Evolutionary conservation across 768 basidiomycete genomes (phyloP), one percentile per base, ranked within the genome.

Genomic region (Suillus placidus): DNA sequence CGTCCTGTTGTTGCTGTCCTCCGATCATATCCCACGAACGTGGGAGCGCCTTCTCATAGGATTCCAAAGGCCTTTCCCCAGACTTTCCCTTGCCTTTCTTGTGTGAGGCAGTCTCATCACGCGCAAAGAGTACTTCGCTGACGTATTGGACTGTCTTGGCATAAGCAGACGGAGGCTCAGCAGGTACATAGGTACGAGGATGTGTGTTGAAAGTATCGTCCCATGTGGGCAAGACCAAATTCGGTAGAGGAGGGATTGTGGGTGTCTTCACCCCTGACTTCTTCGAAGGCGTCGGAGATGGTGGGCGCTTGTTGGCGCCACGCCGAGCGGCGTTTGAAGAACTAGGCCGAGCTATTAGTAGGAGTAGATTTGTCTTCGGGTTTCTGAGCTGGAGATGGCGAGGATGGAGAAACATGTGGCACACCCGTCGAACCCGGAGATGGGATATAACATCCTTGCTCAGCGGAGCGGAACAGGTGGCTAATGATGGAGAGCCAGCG

Each of bases 191-290:
- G 20, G 85, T 89, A 20, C 97, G 83, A 0, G 97, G 96, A 0
- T 88, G 81, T 0, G 86, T 79, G 65, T 86, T 81, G 77, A 99
- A 99, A 0, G 89, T 94, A 70, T 95, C 92, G 6, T 82, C 78
- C 88, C 96, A 99, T 1, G 91, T 88, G 0, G 97, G 97, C 5
- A 97, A 82, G 12, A 98, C 89, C 45, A 95, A 85, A 72, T 97
- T 97, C 0, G 92, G 89, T 26, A 71, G 74, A 26, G 80, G 77
- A 18, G 85, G 78, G 6, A 82, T 77, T 1, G 75, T 65, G 18
- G 77, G 71, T 20, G 77, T 73, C 63, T 77, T 76, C 3, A 69
- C 68, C 37, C 78, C 73, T 3, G 81, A 80, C 45, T 72, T 75
- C 71, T 80, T 82, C 23, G 84, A 83, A 8, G 85, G 82, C 40